Base-by-base conservation (phyloP, 768 basidiomycete species). In the Podaxis sp. region DNA sequence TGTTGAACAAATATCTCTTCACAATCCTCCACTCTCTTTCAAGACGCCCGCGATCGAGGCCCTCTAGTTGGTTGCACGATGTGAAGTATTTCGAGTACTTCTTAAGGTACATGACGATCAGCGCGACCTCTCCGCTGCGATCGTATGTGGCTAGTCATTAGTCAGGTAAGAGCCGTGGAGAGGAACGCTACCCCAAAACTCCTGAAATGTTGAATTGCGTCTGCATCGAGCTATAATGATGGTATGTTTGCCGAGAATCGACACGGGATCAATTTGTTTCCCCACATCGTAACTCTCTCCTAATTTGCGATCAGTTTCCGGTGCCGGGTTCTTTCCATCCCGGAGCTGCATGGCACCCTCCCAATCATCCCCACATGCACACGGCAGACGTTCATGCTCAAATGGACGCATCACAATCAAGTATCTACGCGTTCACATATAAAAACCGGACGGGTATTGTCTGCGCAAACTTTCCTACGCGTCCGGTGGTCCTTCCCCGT, bases 211-310 rank as follows among this genome's bases (percentile, higher is more conserved):
- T n/a, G 6, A 46, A 22, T 46, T 46, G 33, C 9, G 1, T 33
- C n/a, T n/a, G 7, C 44, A 46, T 46, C 19, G 19, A 46, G 17
- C 44, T 22, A 17, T 17, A 19, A 7, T 46, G 44, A 46, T 46
- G 44, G 44, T 46, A 46, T 17, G 19, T 19, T 22, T 46, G 44
- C 44, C 17, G 19, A 46, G 19, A 17, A 46, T 46, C 7, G 19
- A 54, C 52, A 54, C 52, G 52, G 52, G 52, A 30, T 28, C 33
- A 54, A 12, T 52, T 24, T 6, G n/a, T 38, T 39, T 56, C 55
- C 55, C 55, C 17, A 56, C 55, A 56, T 42, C 39, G 55, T 17
- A 56, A 24, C 39, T 24, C 19, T 56, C 39, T 44, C 55, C 39
- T 22, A 56, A 44, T 40, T 56, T 2, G 57, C 42, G 3, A 44